Evolutionary conservation across 2,329 filamentous ascomycete species (phyloP).

Genomic region (Colletotrichum graminicola): DNA sequence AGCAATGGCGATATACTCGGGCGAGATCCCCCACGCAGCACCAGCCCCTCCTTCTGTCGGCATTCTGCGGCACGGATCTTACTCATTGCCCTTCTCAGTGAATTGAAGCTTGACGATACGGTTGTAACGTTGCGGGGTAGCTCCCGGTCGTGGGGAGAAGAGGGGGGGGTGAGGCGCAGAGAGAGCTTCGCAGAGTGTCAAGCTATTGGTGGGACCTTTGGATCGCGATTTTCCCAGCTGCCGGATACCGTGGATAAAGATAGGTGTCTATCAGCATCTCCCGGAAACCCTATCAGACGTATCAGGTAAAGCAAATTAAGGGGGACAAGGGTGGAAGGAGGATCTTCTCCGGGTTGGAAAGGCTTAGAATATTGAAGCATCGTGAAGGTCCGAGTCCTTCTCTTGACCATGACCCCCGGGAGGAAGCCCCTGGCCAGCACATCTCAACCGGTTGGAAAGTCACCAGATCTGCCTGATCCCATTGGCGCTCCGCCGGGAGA

Average conservation of each 20-base stretch:
- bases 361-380: slow-evolving; percentile 16
- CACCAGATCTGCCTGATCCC: slow-evolving; percentile 9
- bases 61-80: slow-evolving; percentile 13
- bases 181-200: neutral
- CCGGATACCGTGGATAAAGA: slow-evolving; percentile 26
- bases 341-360: slow-evolving; percentile 25
- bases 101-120: neutral
- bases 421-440: slow-evolving; percentile 12
- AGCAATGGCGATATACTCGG: slow-evolving; percentile 22
- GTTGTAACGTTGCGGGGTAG: slow-evolving; percentile 9
- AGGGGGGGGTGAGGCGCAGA: neutral
- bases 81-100: neutral
- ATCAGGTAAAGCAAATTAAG: neutral
- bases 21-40: neutral
- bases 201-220: neutral
- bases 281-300: neutral
- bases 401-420: neutral
- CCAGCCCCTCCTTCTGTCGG: neutral
- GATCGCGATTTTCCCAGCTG: neutral
- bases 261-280: neutral
- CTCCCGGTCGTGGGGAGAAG: neutral
- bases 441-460: slow-evolving; percentile 7
- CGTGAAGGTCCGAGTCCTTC: slow-evolving; percentile 9
- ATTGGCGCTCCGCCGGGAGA: slow-evolving; percentile 10
- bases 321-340: slow-evolving; percentile 9